phyloP scores from a whole-genome alignment of 306 rosid species.

The Cicer cuneatum region DNA sequence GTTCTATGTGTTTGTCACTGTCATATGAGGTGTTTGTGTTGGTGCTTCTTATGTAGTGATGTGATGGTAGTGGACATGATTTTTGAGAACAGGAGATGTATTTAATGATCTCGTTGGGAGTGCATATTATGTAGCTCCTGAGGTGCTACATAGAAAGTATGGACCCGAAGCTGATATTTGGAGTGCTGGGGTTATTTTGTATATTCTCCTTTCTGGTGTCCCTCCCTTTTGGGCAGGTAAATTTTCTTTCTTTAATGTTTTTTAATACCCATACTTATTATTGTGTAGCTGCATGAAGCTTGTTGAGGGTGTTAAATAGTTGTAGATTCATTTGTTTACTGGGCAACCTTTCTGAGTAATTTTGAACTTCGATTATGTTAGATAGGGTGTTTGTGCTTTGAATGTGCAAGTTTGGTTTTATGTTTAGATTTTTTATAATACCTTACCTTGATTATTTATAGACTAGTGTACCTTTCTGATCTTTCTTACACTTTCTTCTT shows the following conservation, averaged over 20 bases:
- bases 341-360: conserved; percentile 7
- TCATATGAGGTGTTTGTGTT: neutral
- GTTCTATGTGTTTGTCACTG: no score
- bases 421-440: conserved; percentile 15
- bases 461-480: conserved; percentile 14
- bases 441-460: neutral
- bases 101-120: conserved; percentile 94
- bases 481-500: conserved; percentile 39
- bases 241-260: conserved; percentile 26
- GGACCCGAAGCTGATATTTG: conserved; percentile 96
- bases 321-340: neutral
- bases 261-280: neutral
- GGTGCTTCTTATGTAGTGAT: neutral
- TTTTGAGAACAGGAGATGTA: conserved; percentile 67
- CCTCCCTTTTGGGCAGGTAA: conserved; percentile 99
- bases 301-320: neutral
- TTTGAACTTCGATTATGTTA: conserved; percentile 4
- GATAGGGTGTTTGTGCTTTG: conserved; percentile 5
- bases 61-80: neutral
- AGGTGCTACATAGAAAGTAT: conserved; percentile 76
- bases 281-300: neutral
- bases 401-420: conserved; percentile 18
- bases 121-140: conserved; percentile 98
- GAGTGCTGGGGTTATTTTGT: conserved; percentile 93
- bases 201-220: conserved; percentile 92